Evolutionary conservation across 2,329 filamentous ascomycete species (phyloP).

Genomic region (Drechslera avenae): DNA sequence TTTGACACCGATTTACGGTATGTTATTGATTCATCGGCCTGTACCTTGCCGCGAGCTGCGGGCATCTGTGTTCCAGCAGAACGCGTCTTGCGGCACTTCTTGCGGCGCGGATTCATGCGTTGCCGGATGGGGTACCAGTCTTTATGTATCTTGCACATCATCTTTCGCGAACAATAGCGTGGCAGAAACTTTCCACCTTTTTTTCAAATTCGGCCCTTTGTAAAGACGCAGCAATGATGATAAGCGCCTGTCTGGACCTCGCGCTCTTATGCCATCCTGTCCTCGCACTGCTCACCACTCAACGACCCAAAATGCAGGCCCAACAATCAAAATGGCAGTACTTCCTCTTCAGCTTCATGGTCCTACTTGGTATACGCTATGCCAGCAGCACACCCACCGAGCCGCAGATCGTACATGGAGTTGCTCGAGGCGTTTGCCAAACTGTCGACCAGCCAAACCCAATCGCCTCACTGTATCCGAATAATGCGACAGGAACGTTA

Average conservation of each 20-base stretch:
- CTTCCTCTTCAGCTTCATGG: constrained; percentile 35
- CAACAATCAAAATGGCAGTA: constrained; percentile 33
- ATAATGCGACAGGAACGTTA: constrained; percentile 58
- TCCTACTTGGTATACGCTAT: constrained; percentile 34
- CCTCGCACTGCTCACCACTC: constrained; percentile 35
- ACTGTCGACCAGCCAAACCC: constrained; percentile 53
- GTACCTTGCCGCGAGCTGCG: constrained; percentile 8
- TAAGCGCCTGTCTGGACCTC: constrained; percentile 37
- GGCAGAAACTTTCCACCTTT: constrained; percentile 5
- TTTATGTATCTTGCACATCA: constrained; percentile 17
- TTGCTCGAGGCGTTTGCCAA: constrained; percentile 22
- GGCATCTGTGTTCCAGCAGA: constrained; percentile 22
- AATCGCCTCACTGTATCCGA: constrained; percentile 54
- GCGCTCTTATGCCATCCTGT: constrained; percentile 41
- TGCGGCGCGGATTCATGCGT: constrained; percentile 34
- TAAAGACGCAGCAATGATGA: constrained; percentile 19
- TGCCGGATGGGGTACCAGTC: constrained; percentile 18
- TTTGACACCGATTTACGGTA: constrained; percentile 9
- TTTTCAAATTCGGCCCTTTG: constrained; percentile 2
- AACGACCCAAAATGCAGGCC: constrained; percentile 32
- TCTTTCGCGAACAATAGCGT: constrained; percentile 1
- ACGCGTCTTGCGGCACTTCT: constrained; percentile 12
- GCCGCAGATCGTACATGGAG: constrained; percentile 1
- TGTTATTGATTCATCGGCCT: constrained; percentile 18
- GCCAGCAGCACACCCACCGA: constrained; percentile 21